Percentiles rank a stretch among this genome's conserved stretches.
phyloP scores from a whole-genome alignment of 371 early-diverging fungal genomes.

The Mucor saturninus region DNA sequence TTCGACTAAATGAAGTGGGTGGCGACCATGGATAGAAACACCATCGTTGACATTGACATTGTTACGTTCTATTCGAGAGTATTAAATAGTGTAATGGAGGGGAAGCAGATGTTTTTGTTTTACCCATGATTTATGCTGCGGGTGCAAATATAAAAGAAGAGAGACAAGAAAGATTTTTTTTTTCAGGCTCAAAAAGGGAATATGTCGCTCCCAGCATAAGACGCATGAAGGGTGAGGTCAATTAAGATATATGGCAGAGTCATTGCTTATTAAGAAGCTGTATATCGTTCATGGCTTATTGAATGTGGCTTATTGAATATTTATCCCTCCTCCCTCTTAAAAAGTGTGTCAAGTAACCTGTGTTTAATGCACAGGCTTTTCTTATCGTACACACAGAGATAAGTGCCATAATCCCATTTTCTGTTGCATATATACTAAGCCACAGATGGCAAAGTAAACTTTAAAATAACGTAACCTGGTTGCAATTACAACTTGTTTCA shows the following conservation, averaged over 20 bases:
- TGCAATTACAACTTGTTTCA: no score
- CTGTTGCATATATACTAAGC: background rate
- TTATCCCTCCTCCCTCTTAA: no score
- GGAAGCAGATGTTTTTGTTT: background rate
- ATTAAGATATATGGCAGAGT: no score
- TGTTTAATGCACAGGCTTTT: background rate
- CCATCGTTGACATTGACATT: constrained; percentile 56
- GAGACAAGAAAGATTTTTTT: background rate
- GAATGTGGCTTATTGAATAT: no score
- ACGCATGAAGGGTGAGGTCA: no score
- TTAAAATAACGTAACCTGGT: no score
- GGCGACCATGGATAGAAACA: constrained; percentile 77
- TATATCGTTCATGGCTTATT: no score
- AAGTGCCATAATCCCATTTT: background rate
- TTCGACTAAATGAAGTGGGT: constrained; percentile 93
- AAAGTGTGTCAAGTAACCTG: no score
- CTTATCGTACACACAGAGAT: background rate
- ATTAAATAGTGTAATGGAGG: background rate
- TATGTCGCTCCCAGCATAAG: background rate
- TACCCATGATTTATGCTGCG: constrained; percentile 1
- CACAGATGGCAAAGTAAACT: background rate
- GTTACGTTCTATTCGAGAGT: background rate
- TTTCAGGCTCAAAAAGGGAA: background rate
- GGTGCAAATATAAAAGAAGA: background rate
- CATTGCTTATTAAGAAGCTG: no score